Conservation (phyloP, 2,329 filamentous ascomycete genomes). For the Scleromitrula shiraiana region DNA sequence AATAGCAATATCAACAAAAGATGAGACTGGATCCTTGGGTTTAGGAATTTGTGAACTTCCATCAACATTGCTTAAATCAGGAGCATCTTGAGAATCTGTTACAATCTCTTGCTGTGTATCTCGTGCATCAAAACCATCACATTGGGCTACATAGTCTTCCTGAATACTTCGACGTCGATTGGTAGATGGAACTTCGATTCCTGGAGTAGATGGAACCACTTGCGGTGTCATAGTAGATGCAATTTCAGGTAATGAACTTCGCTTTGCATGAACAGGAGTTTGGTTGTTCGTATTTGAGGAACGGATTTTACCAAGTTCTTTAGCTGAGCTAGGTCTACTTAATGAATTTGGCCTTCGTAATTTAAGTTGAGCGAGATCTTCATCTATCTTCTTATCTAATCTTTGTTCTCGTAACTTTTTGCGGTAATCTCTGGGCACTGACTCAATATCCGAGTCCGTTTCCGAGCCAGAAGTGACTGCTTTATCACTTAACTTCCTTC, state of each 20-base stretch:
- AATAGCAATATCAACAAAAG: neutral
- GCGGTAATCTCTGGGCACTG: neutral
- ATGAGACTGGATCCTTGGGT: no score
- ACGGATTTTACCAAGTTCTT: neutral
- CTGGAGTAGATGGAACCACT: neutral
- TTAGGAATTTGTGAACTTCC: neutral
- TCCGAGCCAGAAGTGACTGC: constrained; percentile 7
- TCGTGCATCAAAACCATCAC: constrained; percentile 19
- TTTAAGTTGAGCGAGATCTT: neutral
- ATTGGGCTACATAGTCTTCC: constrained; percentile 25
- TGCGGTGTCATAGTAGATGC: neutral
- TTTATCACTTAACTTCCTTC: constrained; percentile 7
- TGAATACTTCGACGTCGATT: constrained; percentile 18
- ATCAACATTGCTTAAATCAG: neutral
- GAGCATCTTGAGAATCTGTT: constrained; percentile 22
- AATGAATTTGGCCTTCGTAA: neutral
- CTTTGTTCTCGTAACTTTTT: neutral
- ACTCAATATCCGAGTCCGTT: constrained; percentile 21
- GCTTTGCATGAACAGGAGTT: neutral
- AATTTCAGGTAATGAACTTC: neutral
- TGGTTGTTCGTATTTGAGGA: neutral
- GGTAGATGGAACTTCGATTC: constrained; percentile 23
- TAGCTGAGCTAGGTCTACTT: neutral
- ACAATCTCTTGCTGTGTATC: constrained; percentile 25
- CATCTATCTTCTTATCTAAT: neutral